These are phyloP conservation scores for Grammothele lineata DNA, from an alignment of 768 basidiomycete genomes.

Conservation along the genomic window DNA sequence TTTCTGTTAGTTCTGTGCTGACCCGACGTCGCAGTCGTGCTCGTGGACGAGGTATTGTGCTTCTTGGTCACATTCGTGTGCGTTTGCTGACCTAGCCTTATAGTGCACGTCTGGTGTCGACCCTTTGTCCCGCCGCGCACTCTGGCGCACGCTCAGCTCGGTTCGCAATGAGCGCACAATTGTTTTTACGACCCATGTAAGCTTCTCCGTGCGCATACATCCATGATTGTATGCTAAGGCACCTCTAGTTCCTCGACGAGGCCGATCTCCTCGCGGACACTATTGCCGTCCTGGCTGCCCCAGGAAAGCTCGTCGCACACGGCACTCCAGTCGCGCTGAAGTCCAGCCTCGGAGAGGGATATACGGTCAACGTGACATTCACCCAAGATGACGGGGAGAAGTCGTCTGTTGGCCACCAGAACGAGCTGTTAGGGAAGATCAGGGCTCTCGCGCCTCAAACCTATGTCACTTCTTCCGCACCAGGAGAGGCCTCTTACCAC, in stretches of 20 bases:
- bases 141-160: slow-evolving; percentile 72
- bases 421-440: slow-evolving; percentile 14
- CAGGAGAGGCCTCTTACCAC: slow-evolving; percentile 46
- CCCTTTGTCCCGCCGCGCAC: slow-evolving; percentile 69
- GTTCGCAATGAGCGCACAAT: slow-evolving; percentile 64
- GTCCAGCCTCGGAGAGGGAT: slow-evolving; percentile 65
- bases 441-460: slow-evolving; percentile 39
- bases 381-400: slow-evolving; percentile 24
- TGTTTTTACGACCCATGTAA: slow-evolving; percentile 75
- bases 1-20: too few relatives aligned
- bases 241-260: slow-evolving; percentile 64
- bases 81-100: neutral
- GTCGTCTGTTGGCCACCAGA: slow-evolving; percentile 20
- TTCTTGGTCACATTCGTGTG: neutral
- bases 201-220: slow-evolving; percentile 24
- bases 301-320: slow-evolving; percentile 69
- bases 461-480: slow-evolving; percentile 38
- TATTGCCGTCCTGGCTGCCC: slow-evolving; percentile 73
- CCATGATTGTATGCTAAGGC: slow-evolving; percentile 1
- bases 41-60: too few relatives aligned
- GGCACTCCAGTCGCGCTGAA: slow-evolving; percentile 76
- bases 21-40: too few relatives aligned
- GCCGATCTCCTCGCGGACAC: slow-evolving; percentile 75
- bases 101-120: slow-evolving; percentile 70
- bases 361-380: slow-evolving; percentile 52